Base-by-base conservation (phyloP, 768 basidiomycete genomes). In the Mycena belliarum region DNA sequence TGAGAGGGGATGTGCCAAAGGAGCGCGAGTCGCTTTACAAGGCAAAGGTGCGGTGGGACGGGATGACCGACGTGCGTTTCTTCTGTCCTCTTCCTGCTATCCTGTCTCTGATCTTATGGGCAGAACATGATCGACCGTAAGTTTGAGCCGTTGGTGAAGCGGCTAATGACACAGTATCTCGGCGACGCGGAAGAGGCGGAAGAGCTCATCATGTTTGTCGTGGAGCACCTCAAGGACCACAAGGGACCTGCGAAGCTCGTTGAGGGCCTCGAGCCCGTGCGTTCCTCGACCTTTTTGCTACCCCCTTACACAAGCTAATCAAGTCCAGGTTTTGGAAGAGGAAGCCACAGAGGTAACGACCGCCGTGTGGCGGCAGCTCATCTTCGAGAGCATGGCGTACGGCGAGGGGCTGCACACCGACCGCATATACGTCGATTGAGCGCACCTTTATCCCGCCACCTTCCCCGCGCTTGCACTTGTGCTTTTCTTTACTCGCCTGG, bases 341-440 rank as follows among this genome's bases (percentile, higher is more conserved):
- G 95, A 98, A 70, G 94, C 95, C 6, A 75, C 76, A 25, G 87
- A 93, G 59, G 82, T 95, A 56, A 79, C 84, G n/a, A 72, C 87
- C 65, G 81, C 80, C 59, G 79, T 97, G 46, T 98, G 95, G 95
- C 85, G 93, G 52, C 91, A 93, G 74, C 82, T 96, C 65, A 91
- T 94, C 49, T 96, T 96, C 69, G 95, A 98, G 79, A 94, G 93
- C 67, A 89, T 93, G 84, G 91, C 94, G 25, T 95, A 92, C 70
- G 87, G 84, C 60, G 91, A 95, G 72, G 93, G 93, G 38, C 78
- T 96, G 59, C 85, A 89, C 66, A 94, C 93, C 24, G 93, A 93
- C 65, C 84, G 82, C 70, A 84, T 91, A 84, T 79, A 89, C 75
- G 87, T 93, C 67, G 89, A 91, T 72, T 44, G 43, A 24, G 43